Evolutionary conservation across 306 rosid species (phyloP).

Genomic region (Malus asiatica): DNA sequence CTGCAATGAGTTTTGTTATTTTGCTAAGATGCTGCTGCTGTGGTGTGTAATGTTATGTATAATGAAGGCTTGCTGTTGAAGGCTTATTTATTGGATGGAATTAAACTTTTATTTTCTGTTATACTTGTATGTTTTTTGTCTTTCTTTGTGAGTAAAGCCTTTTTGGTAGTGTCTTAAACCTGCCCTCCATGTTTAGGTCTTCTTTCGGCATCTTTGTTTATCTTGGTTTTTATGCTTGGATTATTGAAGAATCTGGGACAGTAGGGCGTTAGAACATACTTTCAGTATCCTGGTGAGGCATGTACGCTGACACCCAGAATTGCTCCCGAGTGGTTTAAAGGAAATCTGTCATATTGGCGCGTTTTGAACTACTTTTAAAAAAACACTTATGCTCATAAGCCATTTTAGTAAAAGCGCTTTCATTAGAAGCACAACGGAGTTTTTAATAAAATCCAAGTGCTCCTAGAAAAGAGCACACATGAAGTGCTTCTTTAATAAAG

Average conservation of each 20-base stretch:
- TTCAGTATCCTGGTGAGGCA: background rate
- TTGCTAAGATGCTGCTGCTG: background rate
- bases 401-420: too few relatives aligned
- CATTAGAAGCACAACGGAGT: too few relatives aligned
- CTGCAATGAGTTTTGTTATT: constrained; percentile 4
- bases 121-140: background rate
- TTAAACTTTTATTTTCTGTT: background rate
- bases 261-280: background rate
- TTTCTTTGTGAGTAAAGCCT: too few relatives aligned
- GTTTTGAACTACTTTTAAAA: too few relatives aligned
- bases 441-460: too few relatives aligned
- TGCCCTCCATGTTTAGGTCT: background rate
- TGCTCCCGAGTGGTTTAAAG: too few relatives aligned
- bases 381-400: too few relatives aligned
- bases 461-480: too few relatives aligned
- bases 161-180: too few relatives aligned
- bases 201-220: background rate
- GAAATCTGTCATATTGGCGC: too few relatives aligned
- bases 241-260: background rate
- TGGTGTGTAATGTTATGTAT: background rate
- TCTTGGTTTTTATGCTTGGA: background rate
- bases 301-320: background rate
- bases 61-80: background rate
- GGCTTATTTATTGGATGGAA: background rate
- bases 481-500: too few relatives aligned